These are phyloP conservation scores for Talaromyces stipitatus DNA, from an alignment of 495 filamentous ascomycete genomes.

Conservation along the genomic window DNA sequence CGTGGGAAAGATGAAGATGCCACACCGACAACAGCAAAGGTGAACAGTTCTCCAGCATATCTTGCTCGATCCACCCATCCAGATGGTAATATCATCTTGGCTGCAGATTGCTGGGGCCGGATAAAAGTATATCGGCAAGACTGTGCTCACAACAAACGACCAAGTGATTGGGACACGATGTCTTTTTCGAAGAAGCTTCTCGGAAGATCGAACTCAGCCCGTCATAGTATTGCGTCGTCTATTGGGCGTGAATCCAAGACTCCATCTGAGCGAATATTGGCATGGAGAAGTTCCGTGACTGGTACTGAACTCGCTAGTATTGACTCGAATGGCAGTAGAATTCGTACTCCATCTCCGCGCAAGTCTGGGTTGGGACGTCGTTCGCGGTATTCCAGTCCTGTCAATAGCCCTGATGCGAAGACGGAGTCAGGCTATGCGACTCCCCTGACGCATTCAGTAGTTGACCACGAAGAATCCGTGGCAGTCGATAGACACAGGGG, in stretches of 20 bases:
- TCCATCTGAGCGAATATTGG: slow-evolving; percentile 77
- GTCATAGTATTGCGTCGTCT: slow-evolving; percentile 40
- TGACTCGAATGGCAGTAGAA: slow-evolving; percentile 32
- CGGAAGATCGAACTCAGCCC: slow-evolving; percentile 59
- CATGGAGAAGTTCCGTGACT: slow-evolving; percentile 76
- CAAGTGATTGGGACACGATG: slow-evolving; percentile 47
- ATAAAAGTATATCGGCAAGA: slow-evolving; percentile 96
- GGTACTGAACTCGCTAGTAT: slow-evolving; percentile 45
- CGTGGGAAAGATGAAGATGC: slow-evolving; percentile 14
- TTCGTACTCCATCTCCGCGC: slow-evolving; percentile 52
- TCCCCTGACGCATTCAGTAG: slow-evolving; percentile 26
- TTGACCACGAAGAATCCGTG: not conserved
- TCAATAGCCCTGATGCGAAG: slow-evolving; percentile 8
- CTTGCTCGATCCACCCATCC: slow-evolving; percentile 65
- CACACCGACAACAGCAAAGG: slow-evolving; percentile 40
- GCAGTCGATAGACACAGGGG: not conserved
- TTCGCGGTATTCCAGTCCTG: slow-evolving; percentile 22
- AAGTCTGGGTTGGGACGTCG: slow-evolving; percentile 27
- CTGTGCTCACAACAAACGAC: slow-evolving; percentile 64
- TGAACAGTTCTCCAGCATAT: slow-evolving; percentile 60
- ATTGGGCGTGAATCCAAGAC: slow-evolving; percentile 44
- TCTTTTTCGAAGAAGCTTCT: slow-evolving; percentile 72
- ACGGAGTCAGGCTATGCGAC: slow-evolving; percentile 24
- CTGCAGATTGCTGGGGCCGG: slow-evolving; percentile 76
- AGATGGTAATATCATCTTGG: slow-evolving; percentile 87